phyloP scores from a whole-genome alignment of 83 land plant species.

The Picea engelmannii region DNA sequence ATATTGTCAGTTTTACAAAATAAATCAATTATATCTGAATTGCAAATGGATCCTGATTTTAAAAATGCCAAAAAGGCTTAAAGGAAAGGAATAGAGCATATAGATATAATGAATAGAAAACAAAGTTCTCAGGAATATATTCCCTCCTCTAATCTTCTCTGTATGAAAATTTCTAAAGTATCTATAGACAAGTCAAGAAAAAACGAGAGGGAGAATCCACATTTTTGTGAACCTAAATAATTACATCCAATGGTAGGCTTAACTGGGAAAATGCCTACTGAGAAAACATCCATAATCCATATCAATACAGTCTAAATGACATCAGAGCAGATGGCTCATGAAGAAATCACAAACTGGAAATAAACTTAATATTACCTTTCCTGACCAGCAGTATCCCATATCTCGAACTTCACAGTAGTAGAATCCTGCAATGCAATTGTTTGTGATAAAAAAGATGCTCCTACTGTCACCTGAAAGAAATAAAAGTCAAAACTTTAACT shows the following conservation, averaged over 20 bases:
- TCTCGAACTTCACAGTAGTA: slow-evolving; percentile 94
- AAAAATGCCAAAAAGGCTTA: background rate
- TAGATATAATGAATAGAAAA: background rate
- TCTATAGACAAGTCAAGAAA: background rate
- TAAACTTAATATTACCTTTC: slow-evolving; percentile 63
- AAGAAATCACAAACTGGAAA: background rate
- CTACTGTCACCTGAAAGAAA: slow-evolving; percentile 84
- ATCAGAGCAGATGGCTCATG: background rate
- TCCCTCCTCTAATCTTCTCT: background rate
- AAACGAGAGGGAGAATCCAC: background rate
- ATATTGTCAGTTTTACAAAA: slow-evolving; percentile 13
- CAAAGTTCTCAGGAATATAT: background rate
- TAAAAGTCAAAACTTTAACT: background rate
- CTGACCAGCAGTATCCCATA: slow-evolving; percentile 99
- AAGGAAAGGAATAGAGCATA: background rate
- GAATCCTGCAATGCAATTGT: slow-evolving; percentile 93
- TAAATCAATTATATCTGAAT: slow-evolving; percentile 2
- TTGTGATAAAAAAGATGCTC: slow-evolving; percentile 97
- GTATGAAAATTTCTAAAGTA: background rate
- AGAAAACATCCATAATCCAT: slow-evolving; percentile 1
- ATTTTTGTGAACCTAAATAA: background rate
- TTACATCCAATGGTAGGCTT: background rate
- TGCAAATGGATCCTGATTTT: background rate
- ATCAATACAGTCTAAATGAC: background rate
- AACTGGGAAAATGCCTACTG: background rate